These are phyloP conservation scores for Citrus inodora DNA, from an alignment of 345 rosid genomes.

Conservation along the genomic window DNA sequence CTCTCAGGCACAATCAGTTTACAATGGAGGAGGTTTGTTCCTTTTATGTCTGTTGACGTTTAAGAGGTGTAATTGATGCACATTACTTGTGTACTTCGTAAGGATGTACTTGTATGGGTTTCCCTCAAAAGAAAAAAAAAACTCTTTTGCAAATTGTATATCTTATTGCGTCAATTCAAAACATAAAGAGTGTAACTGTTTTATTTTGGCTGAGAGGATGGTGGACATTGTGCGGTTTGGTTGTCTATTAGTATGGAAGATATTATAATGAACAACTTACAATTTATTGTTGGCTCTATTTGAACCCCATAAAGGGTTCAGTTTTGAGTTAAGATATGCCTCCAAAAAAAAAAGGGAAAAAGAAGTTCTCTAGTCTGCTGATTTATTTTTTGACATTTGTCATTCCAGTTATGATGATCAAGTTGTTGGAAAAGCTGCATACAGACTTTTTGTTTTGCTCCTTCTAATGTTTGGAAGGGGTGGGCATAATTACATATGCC, in stretches of 20 bases:
- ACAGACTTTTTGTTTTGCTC: background rate
- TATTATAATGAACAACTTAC: background rate
- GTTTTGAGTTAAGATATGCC: too few species aligned
- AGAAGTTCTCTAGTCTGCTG: background rate
- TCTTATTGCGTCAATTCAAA: background rate
- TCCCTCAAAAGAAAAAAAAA: background rate
- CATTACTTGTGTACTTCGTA: too few species aligned
- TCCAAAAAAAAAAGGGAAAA: too few species aligned
- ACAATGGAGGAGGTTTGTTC: conserved; percentile 46
- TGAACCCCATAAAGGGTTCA: background rate
- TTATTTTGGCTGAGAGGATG: background rate
- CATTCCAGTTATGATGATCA: background rate
- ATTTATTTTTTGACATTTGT: background rate
- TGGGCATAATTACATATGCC: too few species aligned
- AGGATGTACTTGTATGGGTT: background rate
- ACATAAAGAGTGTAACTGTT: background rate
- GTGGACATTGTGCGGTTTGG: background rate
- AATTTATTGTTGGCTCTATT: background rate
- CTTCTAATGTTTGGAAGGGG: too few species aligned
- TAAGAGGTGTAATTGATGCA: background rate
- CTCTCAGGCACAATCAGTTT: conserved; percentile 24
- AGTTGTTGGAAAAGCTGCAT: background rate
- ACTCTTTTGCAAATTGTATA: background rate
- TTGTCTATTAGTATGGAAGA: background rate
- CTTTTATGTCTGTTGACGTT: background rate